Evolutionary conservation across 2,329 filamentous ascomycete species (phyloP).

Genomic region (Trichophaea hybrida): DNA sequence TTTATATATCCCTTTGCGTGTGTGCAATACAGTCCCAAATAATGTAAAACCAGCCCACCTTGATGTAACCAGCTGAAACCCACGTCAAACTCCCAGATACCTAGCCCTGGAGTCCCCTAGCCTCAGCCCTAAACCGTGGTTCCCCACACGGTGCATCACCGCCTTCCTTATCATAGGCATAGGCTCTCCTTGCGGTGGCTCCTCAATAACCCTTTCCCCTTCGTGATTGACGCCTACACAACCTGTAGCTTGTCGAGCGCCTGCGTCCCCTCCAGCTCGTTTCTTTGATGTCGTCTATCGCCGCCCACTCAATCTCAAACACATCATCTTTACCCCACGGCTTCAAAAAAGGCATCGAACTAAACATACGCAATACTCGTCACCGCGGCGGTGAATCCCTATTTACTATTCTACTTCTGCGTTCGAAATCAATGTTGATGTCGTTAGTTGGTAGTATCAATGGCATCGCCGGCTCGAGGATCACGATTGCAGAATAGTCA

Average conservation of each 20-base stretch:
- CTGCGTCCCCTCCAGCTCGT: slow-evolving; percentile 60
- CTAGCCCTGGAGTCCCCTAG: not conserved
- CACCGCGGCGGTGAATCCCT: slow-evolving; percentile 75
- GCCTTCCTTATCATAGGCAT: too few species aligned
- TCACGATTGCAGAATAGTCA: slow-evolving; percentile 44
- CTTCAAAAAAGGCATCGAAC: slow-evolving; percentile 94
- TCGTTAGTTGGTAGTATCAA: slow-evolving; percentile 67
- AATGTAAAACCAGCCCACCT: too few species aligned
- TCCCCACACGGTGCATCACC: not conserved
- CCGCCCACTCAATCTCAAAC: slow-evolving; percentile 58
- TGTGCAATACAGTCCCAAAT: too few species aligned
- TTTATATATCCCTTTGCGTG: too few species aligned
- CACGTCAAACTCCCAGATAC: too few species aligned
- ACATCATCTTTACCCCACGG: slow-evolving; percentile 56
- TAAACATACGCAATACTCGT: slow-evolving; percentile 88
- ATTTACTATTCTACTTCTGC: slow-evolving; percentile 58
- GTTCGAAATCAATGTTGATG: slow-evolving; percentile 78
- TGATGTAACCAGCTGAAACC: too few species aligned
- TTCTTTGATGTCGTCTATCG: slow-evolving; percentile 90
- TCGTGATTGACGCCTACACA: slow-evolving; percentile 46
- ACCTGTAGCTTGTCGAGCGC: slow-evolving; percentile 73
- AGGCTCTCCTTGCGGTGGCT: slow-evolving; percentile 11
- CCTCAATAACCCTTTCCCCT: slow-evolving; percentile 13
- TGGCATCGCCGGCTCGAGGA: slow-evolving; percentile 57
- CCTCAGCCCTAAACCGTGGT: not conserved